A percentile compares a stretch with the other conserved stretches of the same genome.
Conservation (phyloP, 352 stramenopile genomes). For the Saprolegnia diclina region DNA sequence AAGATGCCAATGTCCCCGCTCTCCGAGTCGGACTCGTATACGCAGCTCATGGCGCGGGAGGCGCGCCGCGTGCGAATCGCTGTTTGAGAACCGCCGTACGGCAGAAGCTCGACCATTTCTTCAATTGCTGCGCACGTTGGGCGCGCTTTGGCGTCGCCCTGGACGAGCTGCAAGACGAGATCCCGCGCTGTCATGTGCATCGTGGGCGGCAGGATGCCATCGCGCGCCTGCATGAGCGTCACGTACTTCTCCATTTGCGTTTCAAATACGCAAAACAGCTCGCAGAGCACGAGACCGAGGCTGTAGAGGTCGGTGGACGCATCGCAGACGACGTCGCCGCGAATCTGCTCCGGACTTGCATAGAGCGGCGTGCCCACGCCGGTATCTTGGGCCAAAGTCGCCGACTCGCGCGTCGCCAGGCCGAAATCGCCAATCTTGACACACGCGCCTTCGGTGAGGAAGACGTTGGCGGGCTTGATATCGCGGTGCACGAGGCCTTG, state of each 20-base stretch:
- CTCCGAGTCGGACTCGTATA: background rate
- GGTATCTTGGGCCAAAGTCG: slow-evolving; percentile 41
- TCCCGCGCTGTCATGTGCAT: slow-evolving; percentile 40
- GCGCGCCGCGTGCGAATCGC: background rate
- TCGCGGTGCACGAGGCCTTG: slow-evolving; percentile 70
- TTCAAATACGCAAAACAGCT: slow-evolving; percentile 66
- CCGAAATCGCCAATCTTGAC: slow-evolving; percentile 84
- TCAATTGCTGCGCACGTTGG: slow-evolving; percentile 52
- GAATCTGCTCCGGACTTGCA: slow-evolving; percentile 63
- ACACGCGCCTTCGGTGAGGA: slow-evolving; percentile 61
- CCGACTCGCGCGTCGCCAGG: slow-evolving; percentile 51
- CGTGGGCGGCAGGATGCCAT: slow-evolving; percentile 35
- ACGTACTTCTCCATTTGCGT: slow-evolving; percentile 76
- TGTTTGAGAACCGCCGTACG: background rate
- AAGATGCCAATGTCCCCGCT: background rate
- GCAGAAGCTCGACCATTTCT: slow-evolving; percentile 13
- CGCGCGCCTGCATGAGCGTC: slow-evolving; percentile 43
- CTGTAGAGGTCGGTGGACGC: slow-evolving; percentile 66
- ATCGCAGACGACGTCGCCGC: slow-evolving; percentile 36
- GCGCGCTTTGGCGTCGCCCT: slow-evolving; percentile 36
- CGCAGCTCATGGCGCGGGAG: background rate
- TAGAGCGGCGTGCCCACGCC: slow-evolving; percentile 67
- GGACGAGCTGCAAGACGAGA: slow-evolving; percentile 50
- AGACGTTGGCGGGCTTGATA: slow-evolving; percentile 79
- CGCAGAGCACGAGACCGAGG: slow-evolving; percentile 63